Evolutionary conservation across 2,329 filamentous ascomycete species (phyloP).

Genomic region (Exophiala sideris): DNA sequence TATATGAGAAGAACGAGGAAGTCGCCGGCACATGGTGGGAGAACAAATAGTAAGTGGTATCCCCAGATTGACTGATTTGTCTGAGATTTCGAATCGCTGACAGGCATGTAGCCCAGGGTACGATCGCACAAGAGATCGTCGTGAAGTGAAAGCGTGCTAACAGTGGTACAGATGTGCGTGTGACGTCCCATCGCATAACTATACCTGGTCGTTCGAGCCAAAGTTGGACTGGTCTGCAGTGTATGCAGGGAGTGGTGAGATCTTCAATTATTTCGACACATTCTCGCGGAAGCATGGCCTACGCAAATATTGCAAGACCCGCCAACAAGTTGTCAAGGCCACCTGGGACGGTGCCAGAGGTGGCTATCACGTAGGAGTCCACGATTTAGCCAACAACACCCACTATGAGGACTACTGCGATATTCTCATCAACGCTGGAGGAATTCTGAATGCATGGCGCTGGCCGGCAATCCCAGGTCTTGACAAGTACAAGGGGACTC

Average conservation of each 20-base stretch:
- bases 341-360: conserved; percentile 6
- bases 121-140: neutral
- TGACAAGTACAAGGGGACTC: conserved; percentile 33
- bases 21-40: conserved; percentile 26
- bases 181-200: conserved; percentile 51
- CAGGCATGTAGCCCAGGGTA: too few relatives aligned
- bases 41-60: conserved; percentile 6
- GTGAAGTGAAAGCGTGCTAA: neutral
- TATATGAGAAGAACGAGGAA: conserved; percentile 31
- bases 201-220: conserved; percentile 65
- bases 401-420: conserved; percentile 14
- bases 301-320: conserved; percentile 52
- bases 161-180: conserved; percentile 9
- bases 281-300: conserved; percentile 63
- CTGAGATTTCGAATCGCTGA: neutral
- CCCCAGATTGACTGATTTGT: neutral
- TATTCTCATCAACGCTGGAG: conserved; percentile 29
- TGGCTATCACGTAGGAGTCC: conserved; percentile 2
- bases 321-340: conserved; percentile 8
- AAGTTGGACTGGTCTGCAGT: conserved; percentile 67
- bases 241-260: conserved; percentile 65
- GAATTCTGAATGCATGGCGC: conserved; percentile 39
- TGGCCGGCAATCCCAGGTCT: conserved; percentile 39
- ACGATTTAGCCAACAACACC: neutral
- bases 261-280: conserved; percentile 63